These are phyloP conservation scores for Francoa sonchifolia DNA, from an alignment of 441 rosid species.

Conservation along the genomic window DNA sequence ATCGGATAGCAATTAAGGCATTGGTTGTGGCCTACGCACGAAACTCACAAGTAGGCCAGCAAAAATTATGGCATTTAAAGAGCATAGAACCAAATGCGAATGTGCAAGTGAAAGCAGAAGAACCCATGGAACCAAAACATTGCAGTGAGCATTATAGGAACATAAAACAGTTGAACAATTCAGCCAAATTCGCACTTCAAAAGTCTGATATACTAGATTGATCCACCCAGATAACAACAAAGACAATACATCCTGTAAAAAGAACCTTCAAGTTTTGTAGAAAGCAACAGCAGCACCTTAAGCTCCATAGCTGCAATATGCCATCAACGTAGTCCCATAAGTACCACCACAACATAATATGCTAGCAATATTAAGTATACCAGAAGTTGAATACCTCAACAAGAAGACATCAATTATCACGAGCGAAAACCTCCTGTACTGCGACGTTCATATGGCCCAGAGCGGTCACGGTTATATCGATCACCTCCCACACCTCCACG, in stretches of 20 bases:
- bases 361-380: neutral
- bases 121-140: constrained; percentile 28
- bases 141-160: constrained; percentile 31
- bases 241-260: constrained; percentile 15
- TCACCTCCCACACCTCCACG: constrained; percentile 70
- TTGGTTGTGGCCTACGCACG: constrained; percentile 20
- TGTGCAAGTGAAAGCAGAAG: constrained; percentile 35
- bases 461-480: constrained; percentile 54
- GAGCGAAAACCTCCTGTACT: constrained; percentile 46
- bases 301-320: constrained; percentile 21
- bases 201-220: constrained; percentile 19
- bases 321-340: constrained; percentile 7
- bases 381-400: constrained; percentile 19
- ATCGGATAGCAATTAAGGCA: constrained; percentile 17
- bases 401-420: constrained; percentile 15
- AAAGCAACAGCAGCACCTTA: constrained; percentile 17
- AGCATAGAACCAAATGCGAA: constrained; percentile 27
- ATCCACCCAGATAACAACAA: constrained; percentile 24
- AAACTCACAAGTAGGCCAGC: constrained; percentile 22
- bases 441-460: constrained; percentile 84
- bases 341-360: constrained; percentile 5
- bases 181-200: constrained; percentile 25
- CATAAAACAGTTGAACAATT: constrained; percentile 24
- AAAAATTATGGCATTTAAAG: constrained; percentile 28
- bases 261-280: constrained; percentile 19